A percentile compares a stretch with the other conserved stretches of the same genome.
Evolutionary conservation across 1,284 basidiomycete species (phyloP).

Genomic region (Pyrrhoderma lamaoense): DNA sequence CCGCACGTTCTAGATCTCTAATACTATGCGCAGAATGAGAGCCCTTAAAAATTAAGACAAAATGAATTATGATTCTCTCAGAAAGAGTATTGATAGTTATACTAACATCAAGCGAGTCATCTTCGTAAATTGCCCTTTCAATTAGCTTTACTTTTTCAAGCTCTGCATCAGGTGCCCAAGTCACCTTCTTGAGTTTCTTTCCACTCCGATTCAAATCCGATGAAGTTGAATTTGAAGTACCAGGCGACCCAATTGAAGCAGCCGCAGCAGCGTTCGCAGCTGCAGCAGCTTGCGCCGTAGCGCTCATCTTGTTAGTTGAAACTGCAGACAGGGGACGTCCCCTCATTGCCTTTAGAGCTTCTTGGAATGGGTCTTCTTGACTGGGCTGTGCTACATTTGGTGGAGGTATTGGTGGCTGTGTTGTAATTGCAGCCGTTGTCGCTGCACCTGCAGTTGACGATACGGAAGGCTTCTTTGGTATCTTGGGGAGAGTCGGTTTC

Average conservation of each 20-base stretch:
- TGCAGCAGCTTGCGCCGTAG: slow-evolving; percentile 26
- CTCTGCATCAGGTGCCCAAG: slow-evolving; percentile 64
- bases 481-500: slow-evolving; percentile 72
- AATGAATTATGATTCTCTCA: slow-evolving; percentile 36
- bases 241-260: slow-evolving; percentile 22
- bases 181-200: slow-evolving; percentile 65
- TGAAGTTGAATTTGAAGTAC: neutral
- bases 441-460: slow-evolving; percentile 10
- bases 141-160: slow-evolving; percentile 69
- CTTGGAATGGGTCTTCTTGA: slow-evolving; percentile 66
- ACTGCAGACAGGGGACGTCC: slow-evolving; percentile 38
- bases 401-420: too few species aligned
- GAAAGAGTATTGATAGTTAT: slow-evolving; percentile 29
- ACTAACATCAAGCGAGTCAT: slow-evolving; percentile 76
- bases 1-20: slow-evolving; percentile 76
- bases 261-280: slow-evolving; percentile 20
- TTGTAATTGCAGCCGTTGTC: slow-evolving; percentile 41
- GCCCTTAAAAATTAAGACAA: slow-evolving; percentile 44
- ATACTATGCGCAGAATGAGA: slow-evolving; percentile 56
- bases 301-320: slow-evolving; percentile 27
- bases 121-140: slow-evolving; percentile 77
- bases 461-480: slow-evolving; percentile 55
- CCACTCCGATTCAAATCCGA: slow-evolving; percentile 30
- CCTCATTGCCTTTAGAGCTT: slow-evolving; percentile 70
- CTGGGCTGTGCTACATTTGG: slow-evolving; percentile 69